phyloP scores from a whole-genome alignment of 2,329 filamentous ascomycete genomes.

The Aspergillus quadricinctus region DNA sequence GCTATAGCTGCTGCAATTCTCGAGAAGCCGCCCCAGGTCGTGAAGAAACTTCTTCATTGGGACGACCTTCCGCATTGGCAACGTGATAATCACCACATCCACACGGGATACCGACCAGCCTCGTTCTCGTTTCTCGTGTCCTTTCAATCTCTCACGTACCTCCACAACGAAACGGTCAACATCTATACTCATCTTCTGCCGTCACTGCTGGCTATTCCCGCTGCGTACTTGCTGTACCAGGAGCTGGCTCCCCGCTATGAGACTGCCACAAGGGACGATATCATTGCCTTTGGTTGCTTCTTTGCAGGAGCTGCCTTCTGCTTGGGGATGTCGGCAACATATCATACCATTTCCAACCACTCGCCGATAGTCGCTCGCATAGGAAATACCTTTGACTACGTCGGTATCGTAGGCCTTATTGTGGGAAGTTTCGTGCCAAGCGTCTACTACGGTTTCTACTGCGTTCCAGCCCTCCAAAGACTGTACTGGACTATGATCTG shows the following conservation, averaged over 20 bases:
- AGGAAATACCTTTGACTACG: conserved; percentile 92
- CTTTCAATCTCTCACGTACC: conserved; percentile 54
- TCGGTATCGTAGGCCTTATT: conserved; percentile 88
- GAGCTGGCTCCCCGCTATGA: conserved; percentile 63
- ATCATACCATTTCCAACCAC: conserved; percentile 82
- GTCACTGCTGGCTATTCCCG: conserved; percentile 53
- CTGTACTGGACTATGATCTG: conserved; percentile 77
- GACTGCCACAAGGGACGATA: conserved; percentile 57
- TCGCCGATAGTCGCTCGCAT: conserved; percentile 70
- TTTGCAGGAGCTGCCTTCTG: conserved; percentile 70
- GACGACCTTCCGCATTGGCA: conserved; percentile 51
- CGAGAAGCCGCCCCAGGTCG: conserved; percentile 24
- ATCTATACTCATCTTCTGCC: conserved; percentile 70
- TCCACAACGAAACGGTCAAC: conserved; percentile 68
- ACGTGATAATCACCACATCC: conserved; percentile 66
- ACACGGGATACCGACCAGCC: conserved; percentile 60
- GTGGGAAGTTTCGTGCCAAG: conserved; percentile 87
- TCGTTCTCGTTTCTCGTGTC: conserved; percentile 59
- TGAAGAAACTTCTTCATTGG: conserved; percentile 45
- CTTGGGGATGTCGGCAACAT: conserved; percentile 77
- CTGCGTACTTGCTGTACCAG: conserved; percentile 52
- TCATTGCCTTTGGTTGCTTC: conserved; percentile 73
- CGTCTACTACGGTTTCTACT: conserved; percentile 81
- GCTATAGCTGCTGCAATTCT: conserved; percentile 22
- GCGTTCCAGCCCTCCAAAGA: conserved; percentile 59